A percentile compares a stretch with the other conserved stretches of the same genome.
These are phyloP conservation scores for Gossypioides kirkii DNA, from an alignment of 345 rosid genomes.

Conservation along the genomic window DNA sequence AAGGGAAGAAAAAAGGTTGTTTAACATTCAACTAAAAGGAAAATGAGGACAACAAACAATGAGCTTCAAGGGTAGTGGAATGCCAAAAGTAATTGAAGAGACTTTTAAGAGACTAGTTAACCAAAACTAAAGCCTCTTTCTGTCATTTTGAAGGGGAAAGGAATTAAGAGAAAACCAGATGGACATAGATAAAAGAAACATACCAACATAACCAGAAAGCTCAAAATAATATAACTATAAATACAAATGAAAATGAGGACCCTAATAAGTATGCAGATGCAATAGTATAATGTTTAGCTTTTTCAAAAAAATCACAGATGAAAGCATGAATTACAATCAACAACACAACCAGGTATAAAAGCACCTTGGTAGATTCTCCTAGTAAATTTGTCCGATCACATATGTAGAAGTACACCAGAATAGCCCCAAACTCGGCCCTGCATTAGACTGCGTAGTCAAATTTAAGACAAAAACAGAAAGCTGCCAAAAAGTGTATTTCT, in stretches of 20 bases:
- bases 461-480: conserved; percentile 1
- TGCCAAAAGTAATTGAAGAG: not conserved
- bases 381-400: conserved; percentile 76
- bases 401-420: conserved; percentile 66
- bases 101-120: not conserved
- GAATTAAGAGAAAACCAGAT: not conserved
- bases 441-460: conserved; percentile 19
- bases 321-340: conserved; percentile 3
- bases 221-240: not conserved
- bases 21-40: not conserved
- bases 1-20: not conserved
- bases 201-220: not conserved
- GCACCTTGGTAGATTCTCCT: conserved; percentile 79
- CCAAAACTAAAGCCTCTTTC: not conserved
- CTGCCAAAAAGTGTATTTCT: not conserved
- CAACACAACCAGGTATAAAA: conserved; percentile 5
- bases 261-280: not conserved
- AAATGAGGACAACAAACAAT: not conserved
- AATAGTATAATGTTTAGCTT: not conserved
- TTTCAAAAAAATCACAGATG: conserved; percentile 3
- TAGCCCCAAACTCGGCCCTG: conserved; percentile 85
- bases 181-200: not conserved
- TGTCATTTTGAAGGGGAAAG: not conserved
- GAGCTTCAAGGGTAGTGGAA: not conserved
- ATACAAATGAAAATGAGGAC: not conserved